Conservation (phyloP, 176 grass and related monocot genomes). For the Elymus sibiricus region DNA sequence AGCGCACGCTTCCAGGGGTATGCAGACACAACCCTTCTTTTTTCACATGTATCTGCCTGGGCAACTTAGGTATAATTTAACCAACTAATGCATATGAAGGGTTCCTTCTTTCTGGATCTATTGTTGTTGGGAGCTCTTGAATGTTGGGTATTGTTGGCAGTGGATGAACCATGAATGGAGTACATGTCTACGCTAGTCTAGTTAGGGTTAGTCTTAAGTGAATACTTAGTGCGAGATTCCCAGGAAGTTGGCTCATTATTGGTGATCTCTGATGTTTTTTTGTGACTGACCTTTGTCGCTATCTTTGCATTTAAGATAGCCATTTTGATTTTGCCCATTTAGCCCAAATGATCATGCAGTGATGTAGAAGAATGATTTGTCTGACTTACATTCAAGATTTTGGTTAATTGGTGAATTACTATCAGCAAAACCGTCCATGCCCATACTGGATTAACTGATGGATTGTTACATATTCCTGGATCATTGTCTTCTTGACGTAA, state of each 20-base stretch:
- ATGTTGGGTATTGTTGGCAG: background rate
- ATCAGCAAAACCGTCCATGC: background rate
- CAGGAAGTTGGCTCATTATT: background rate
- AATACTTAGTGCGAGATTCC: background rate
- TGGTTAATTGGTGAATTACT: background rate
- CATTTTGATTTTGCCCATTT: background rate
- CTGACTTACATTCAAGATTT: background rate
- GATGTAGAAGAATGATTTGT: constrained; percentile 5
- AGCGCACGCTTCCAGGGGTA: constrained; percentile 82
- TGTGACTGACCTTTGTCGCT: background rate
- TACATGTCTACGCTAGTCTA: background rate
- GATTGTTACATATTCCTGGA: background rate
- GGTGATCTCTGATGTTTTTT: background rate
- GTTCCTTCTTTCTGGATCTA: background rate
- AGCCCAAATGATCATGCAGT: background rate
- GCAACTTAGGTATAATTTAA: background rate
- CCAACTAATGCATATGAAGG: background rate
- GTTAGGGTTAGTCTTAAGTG: background rate
- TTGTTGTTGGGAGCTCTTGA: constrained; percentile 14
- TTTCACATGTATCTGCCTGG: constrained; percentile 8
- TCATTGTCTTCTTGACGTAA: background rate
- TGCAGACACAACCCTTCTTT: constrained; percentile 13
- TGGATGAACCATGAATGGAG: background rate
- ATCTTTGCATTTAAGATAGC: background rate
- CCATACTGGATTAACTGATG: background rate